These are phyloP conservation scores for Avena eriantha DNA, from an alignment of 176 grass and related monocot species.

Conservation along the genomic window DNA sequence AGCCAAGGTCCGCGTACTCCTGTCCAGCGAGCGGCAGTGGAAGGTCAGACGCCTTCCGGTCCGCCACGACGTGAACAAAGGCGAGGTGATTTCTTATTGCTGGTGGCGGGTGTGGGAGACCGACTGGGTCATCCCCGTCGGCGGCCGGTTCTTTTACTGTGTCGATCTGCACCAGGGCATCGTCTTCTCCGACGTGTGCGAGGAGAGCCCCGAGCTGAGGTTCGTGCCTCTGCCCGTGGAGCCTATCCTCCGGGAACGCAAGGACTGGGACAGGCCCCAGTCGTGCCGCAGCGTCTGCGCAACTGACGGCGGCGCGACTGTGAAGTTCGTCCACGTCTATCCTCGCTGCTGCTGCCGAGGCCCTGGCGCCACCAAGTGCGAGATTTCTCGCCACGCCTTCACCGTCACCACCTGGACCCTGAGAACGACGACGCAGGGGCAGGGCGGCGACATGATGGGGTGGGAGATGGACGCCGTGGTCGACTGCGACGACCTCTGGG, in stretches of 20 bases:
- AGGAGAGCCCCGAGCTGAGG: conserved; percentile 9
- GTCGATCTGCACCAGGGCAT: background rate
- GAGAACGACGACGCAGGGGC: background rate
- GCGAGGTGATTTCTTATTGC: background rate
- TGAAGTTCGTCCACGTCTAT: background rate
- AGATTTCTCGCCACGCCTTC: background rate
- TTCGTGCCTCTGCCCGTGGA: background rate
- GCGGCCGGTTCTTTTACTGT: background rate
- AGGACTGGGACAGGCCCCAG: background rate
- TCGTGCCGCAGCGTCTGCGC: background rate
- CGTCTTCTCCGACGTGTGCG: background rate
- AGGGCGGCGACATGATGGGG: background rate
- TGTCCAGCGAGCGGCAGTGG: background rate
- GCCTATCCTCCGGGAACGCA: background rate
- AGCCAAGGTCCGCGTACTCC: background rate
- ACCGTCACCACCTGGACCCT: conserved; percentile 17
- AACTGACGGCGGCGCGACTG: background rate
- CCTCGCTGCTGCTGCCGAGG: conserved; percentile 5
- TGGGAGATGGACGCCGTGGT: conserved; percentile 14
- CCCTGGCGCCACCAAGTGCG: background rate
- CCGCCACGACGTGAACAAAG: background rate
- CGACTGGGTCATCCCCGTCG: background rate
- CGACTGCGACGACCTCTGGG: conserved; percentile 2
- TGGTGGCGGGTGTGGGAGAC: background rate
- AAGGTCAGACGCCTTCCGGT: background rate